Percentiles rank a stretch among this genome's conserved stretches.
phyloP scores from a whole-genome alignment of 805 yeast species.

The Candida peoriensis region DNA sequence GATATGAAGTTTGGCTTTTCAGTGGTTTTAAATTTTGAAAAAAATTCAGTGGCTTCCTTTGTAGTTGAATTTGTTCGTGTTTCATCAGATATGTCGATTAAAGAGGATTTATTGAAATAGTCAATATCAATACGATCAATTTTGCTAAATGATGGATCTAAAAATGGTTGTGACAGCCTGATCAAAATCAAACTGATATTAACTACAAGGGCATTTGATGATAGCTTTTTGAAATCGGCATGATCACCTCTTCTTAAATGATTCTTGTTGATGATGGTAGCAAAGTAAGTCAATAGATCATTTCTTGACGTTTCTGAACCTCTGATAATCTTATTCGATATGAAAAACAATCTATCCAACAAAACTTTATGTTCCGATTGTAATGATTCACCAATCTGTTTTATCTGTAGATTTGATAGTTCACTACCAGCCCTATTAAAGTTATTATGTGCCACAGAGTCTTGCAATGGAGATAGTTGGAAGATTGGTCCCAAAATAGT shows the following conservation, averaged over 20 bases:
- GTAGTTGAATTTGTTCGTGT: slow-evolving; percentile 76
- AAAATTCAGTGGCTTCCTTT: slow-evolving; percentile 60
- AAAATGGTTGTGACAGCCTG: slow-evolving; percentile 77
- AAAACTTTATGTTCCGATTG: slow-evolving; percentile 60
- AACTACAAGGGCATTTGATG: slow-evolving; percentile 78
- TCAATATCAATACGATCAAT: slow-evolving; percentile 72
- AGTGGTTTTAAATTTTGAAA: slow-evolving; percentile 33
- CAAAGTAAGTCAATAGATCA: slow-evolving; percentile 63
- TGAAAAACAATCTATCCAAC: slow-evolving; percentile 58
- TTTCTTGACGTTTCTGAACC: slow-evolving; percentile 63
- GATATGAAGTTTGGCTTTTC: slow-evolving; percentile 74
- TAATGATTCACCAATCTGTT: slow-evolving; percentile 50
- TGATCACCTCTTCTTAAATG: slow-evolving; percentile 87
- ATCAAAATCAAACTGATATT: slow-evolving; percentile 66
- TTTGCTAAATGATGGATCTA: slow-evolving; percentile 60
- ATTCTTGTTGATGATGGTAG: slow-evolving; percentile 69
- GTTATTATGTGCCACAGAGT: slow-evolving; percentile 45
- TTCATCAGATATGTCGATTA: slow-evolving; percentile 71
- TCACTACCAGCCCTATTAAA: slow-evolving; percentile 27
- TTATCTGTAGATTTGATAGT: slow-evolving; percentile 37
- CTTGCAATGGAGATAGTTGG: slow-evolving; percentile 66
- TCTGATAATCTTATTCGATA: slow-evolving; percentile 71
- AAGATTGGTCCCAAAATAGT: slow-evolving; percentile 77
- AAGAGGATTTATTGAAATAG: slow-evolving; percentile 50
- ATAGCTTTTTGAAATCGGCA: slow-evolving; percentile 58